phyloP scores from a whole-genome alignment of 805 yeast genomes.

The Cyberlindnera maritima region DNA sequence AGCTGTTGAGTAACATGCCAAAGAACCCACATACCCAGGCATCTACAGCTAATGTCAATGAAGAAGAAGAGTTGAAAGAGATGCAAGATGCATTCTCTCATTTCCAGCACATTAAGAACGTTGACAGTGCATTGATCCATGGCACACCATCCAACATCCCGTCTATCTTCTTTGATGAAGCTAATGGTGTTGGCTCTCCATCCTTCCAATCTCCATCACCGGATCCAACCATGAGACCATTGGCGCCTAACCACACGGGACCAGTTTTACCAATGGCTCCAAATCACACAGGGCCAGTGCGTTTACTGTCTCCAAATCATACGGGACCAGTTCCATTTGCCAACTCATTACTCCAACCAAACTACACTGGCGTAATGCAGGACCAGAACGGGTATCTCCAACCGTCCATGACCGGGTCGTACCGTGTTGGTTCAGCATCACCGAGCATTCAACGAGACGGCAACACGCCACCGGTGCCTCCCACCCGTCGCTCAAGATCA shows the following conservation, averaged over 20 bases:
- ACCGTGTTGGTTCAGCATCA: not conserved
- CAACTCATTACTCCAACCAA: constrained; percentile 25
- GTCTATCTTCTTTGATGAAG: constrained; percentile 32
- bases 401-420: constrained; percentile 37
- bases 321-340: constrained; percentile 18
- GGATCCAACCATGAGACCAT: constrained; percentile 24
- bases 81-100: constrained; percentile 73
- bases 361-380: constrained; percentile 1
- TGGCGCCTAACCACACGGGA: constrained; percentile 31
- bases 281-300: constrained; percentile 19
- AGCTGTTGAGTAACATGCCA: constrained; percentile 51
- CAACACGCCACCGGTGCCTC: constrained; percentile 15
- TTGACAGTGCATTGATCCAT: constrained; percentile 71
- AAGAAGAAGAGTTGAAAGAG: constrained; percentile 66
- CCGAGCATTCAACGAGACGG: not conserved
- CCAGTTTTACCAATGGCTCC: constrained; percentile 20
- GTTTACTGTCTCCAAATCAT: constrained; percentile 2
- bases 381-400: constrained; percentile 5
- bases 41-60: constrained; percentile 49
- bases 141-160: constrained; percentile 65
- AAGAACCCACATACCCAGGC: constrained; percentile 35
- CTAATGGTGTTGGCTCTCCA: constrained; percentile 18
- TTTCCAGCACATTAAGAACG: constrained; percentile 68
- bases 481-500: constrained; percentile 22
- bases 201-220: constrained; percentile 21